Evolutionary conservation across 768 basidiomycete genomes (phyloP), one percentile per base, ranked within the genome.

Genomic region (Suillus brevipes): DNA sequence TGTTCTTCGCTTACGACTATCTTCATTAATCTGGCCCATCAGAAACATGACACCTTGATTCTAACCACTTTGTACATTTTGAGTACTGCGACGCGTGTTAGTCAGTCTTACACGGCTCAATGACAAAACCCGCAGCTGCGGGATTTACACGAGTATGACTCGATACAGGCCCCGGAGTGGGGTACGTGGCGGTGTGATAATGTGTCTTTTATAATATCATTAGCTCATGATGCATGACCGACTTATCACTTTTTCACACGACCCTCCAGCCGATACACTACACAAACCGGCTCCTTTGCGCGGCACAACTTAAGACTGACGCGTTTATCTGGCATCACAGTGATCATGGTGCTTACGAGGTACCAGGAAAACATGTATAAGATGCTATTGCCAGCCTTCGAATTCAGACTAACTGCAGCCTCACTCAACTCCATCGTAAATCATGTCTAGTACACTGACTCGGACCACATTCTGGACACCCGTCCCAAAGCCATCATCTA

Each of bases 401-500:
- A n/a, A n/a, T 64, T 42, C 36, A 49, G n/a, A 23, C 40, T 18
- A 52, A 52, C 28, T 52, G 16, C 28, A 31, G 31, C 31, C 20
- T 20, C 10, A 34, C 10, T 20, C 20, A 34, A 55, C 10, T 34
- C 10, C 34, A 34, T 6, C 10, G 10, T 12, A 12, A 47, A 55
- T n/a, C 18, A 55, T 55, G 53, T 55, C 53, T 55, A 20, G 1
- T 25, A 13, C 25, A 50, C 14, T 28, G 28, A 28, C 28, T 28
- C 28, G 28, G 7, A 20, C 9, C 9, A 4, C 52, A 4, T 20
- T 68, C 10, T 47, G 65, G 0, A 3, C 36, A 8, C 68, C 73
- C 34, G 63, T 68, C 1, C 71, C 72, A 8, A 68, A 69, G 59
- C 78, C 78, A 2, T 63, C 72, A 12, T 77, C 80, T 3, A 69